Conservation (phyloP, 768 basidiomycete genomes). For the Termitomyces sp. region DNA sequence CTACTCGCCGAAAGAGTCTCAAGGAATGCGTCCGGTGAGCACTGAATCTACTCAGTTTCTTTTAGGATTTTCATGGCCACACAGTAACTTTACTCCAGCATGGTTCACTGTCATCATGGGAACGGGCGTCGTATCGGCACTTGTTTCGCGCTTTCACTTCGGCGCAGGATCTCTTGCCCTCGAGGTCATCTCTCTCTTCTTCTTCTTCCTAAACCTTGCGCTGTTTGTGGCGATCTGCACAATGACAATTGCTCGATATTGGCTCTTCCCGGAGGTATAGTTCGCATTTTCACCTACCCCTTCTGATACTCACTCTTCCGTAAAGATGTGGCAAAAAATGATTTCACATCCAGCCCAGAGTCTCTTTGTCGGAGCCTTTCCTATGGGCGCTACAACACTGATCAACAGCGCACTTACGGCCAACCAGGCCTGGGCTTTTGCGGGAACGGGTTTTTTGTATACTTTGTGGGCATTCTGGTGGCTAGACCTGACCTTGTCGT, state of each 20-base stretch:
- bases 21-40: constrained; percentile 32
- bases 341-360: constrained; percentile 44
- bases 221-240: constrained; percentile 50
- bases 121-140: constrained; percentile 45
- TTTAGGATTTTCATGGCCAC: background rate
- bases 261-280: constrained; percentile 46
- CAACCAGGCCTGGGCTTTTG: constrained; percentile 45
- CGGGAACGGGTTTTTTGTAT: constrained; percentile 51
- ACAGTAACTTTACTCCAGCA: constrained; percentile 45
- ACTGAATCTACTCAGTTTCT: background rate
- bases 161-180: constrained; percentile 31
- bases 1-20: constrained; percentile 25
- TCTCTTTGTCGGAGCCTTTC: constrained; percentile 43
- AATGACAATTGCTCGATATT: constrained; percentile 48
- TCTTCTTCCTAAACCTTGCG: constrained; percentile 58
- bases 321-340: constrained; percentile 37
- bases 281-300: background rate
- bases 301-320: background rate
- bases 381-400: constrained; percentile 62
- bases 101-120: constrained; percentile 61
- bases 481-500: constrained; percentile 55
- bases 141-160: constrained; percentile 50
- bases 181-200: constrained; percentile 37
- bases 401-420: constrained; percentile 47
- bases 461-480: constrained; percentile 68